Base-by-base conservation (phyloP, 306 rosid genomes). In the Fagus crenata region DNA sequence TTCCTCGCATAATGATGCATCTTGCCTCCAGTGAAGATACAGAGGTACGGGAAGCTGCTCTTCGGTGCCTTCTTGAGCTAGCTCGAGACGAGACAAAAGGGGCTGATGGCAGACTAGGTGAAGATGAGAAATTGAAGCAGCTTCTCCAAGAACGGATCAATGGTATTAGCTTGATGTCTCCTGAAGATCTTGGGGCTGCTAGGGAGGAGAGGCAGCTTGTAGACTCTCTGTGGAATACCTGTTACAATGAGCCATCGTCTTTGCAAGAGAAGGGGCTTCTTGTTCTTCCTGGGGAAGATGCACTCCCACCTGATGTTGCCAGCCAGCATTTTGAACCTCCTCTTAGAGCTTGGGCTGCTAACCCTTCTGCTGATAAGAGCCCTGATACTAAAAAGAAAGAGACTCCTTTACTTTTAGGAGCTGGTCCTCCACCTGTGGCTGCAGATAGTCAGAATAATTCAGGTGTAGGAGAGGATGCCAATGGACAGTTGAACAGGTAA, bases 21-120 rank as follows among this genome's bases (percentile, higher is more conserved):
- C 98, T 92, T 13, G 96, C 90, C 71, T 82, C 89, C 2, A 96
- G 93, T 6, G 90, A 88, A 64, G 97, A 92, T 67, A 75, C 78
- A 5, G 88, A 89, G 71, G 97, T 96, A 22, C 90, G 96, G 51
- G 99, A 96, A 85, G 97, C 93, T 73, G 88, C 99, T 43, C 98
- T 96, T 28, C 84, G 83, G 43, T 83, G 88, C 77, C 98, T 96
- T 49, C 89, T 89, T 0, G 93, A 84, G 81, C 86, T 96, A 4
- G 86, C 89, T 46, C 85, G 69, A 3, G 75, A 87, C 53, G 77
- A 82, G 8, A 75, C 80, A 53, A 84, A 68, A 8, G 82, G 74
- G 28, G 72, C 56, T 7, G 12, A 73, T 72, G 75, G 82, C 18
- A 81, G 58, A 18, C 49, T 71, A 56, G 76, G 69, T 8, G 97